Evolutionary conservation across 75 land plant genomes (phyloP).

Genomic region (Cunninghamia lanceolata): DNA sequence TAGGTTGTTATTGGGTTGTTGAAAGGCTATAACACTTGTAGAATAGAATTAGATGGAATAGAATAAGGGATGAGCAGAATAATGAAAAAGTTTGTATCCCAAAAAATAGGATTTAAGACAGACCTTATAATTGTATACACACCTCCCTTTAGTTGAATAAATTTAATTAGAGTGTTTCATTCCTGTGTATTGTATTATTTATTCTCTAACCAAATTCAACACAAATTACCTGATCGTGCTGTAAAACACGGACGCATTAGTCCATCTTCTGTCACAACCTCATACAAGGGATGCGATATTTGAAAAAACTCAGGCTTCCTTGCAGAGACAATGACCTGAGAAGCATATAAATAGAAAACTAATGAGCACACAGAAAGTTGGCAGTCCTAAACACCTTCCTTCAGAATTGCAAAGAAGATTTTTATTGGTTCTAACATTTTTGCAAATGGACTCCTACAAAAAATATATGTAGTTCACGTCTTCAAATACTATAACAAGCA

Average conservation of each 20-base stretch:
- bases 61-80: no score
- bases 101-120: no score
- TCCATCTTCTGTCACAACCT: conserved; percentile 91
- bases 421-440: not conserved
- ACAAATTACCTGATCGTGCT: conserved; percentile 58
- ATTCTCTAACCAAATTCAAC: no score
- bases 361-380: conserved; percentile 1
- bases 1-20: no score
- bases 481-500: not conserved
- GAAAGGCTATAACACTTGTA: no score
- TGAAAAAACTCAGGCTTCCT: conserved; percentile 97
- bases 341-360: not conserved
- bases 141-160: no score
- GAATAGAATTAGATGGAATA: no score
- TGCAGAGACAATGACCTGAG: conserved; percentile 94
- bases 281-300: conserved; percentile 89
- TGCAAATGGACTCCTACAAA: not conserved
- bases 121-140: no score
- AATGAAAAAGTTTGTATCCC: no score
- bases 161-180: not conserved
- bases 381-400: not conserved
- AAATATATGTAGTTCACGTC: not conserved
- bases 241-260: conserved; percentile 96
- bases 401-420: not conserved
- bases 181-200: not conserved